Conservation (phyloP, 352 stramenopile species). For the Aphanomyces cochlioides region DNA sequence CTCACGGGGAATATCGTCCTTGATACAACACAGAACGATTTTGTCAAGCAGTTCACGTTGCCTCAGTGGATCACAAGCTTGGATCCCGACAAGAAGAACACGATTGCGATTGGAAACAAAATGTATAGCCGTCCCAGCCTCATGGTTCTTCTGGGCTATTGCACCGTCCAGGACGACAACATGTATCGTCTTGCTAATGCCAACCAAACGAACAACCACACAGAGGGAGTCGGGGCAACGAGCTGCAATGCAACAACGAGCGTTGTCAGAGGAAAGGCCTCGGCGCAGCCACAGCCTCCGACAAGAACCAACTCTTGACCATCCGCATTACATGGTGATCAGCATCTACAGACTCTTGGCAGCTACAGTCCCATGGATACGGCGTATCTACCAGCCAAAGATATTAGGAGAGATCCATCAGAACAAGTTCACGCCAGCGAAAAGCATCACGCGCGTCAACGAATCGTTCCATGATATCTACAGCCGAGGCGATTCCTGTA, state of each 20-base stretch:
- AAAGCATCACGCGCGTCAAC: no score
- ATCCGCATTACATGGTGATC: background rate
- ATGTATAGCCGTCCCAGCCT: constrained; percentile 22
- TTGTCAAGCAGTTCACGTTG: background rate
- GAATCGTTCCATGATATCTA: no score
- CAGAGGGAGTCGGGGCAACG: no score
- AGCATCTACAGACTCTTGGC: background rate
- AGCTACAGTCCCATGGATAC: background rate
- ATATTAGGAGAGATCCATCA: background rate
- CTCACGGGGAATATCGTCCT: background rate
- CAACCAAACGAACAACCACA: no score
- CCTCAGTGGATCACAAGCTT: constrained; percentile 23
- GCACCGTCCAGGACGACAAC: background rate
- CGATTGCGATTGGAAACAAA: constrained; percentile 19
- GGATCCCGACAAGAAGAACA: constrained; percentile 21
- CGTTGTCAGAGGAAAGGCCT: no score
- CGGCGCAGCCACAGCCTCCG: no score
- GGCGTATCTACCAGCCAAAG: background rate
- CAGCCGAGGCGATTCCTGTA: no score
- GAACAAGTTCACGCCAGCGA: background rate
- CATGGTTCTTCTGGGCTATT: constrained; percentile 13
- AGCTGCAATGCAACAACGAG: no score
- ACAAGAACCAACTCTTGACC: no score
- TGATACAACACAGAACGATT: constrained; percentile 17
- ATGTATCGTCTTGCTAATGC: no score